Percentiles rank a stretch among this genome's conserved stretches.
These are phyloP conservation scores for Phytophthora melonis DNA, from an alignment of 352 stramenopile genomes.

Conservation along the genomic window DNA sequence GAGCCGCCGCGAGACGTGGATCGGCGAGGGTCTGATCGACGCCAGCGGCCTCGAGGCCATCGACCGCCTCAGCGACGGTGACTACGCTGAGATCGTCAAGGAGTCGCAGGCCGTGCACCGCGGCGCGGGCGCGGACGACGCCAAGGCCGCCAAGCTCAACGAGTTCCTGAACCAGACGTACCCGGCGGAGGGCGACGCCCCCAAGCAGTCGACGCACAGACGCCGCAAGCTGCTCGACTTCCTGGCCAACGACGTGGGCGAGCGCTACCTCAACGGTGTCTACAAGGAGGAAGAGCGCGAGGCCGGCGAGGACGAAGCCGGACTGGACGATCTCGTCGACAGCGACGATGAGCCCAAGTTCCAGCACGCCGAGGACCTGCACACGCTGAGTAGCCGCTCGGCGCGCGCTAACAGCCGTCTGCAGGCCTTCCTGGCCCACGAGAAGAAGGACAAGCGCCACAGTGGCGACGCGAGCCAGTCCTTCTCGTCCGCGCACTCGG, in stretches of 20 bases:
- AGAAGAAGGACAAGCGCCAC: conserved; percentile 59
- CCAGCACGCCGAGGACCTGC: conserved; percentile 26
- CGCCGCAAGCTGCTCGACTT: conserved; percentile 81
- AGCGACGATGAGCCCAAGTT: conserved; percentile 33
- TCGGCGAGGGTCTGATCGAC: conserved; percentile 73
- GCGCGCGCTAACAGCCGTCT: conserved; percentile 63
- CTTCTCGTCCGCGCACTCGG: conserved; percentile 41
- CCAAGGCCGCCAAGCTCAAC: conserved; percentile 49
- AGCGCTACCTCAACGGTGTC: conserved; percentile 75
- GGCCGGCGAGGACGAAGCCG: conserved; percentile 38
- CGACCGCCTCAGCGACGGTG: conserved; percentile 59
- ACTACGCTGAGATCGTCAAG: conserved; percentile 44
- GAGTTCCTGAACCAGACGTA: conserved; percentile 58
- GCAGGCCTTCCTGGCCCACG: conserved; percentile 65
- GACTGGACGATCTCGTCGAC: conserved; percentile 38
- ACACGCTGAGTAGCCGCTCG: conserved; percentile 26
- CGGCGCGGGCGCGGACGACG: conserved; percentile 15
- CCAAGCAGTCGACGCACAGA: conserved; percentile 45
- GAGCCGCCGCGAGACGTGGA: conserved; percentile 67
- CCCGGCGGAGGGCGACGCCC: conserved; percentile 29
- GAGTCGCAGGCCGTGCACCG: conserved; percentile 24
- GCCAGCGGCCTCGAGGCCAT: conserved; percentile 59
- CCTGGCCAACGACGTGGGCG: conserved; percentile 72
- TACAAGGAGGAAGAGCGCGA: conserved; percentile 71
- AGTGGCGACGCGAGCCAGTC: conserved; percentile 38